These are phyloP conservation scores for Glycine latifolia DNA, from an alignment of 306 rosid genomes.

Conservation along the genomic window DNA sequence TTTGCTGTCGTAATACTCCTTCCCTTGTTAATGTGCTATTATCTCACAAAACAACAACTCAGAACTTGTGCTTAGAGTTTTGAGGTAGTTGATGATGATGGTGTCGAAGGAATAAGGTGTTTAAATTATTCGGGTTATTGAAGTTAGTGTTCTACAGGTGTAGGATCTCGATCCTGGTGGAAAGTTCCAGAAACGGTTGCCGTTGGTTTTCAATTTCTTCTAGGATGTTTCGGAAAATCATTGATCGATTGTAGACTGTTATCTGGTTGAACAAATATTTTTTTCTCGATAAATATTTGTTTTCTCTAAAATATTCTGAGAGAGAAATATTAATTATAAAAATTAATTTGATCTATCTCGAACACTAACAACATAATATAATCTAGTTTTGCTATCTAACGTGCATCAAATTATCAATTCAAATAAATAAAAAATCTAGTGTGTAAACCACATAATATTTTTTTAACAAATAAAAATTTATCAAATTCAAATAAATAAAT, in stretches of 20 bases:
- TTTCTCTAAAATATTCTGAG: too few relatives aligned
- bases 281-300: too few relatives aligned
- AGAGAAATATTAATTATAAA: too few relatives aligned
- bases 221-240: neutral
- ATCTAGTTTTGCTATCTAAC: too few relatives aligned
- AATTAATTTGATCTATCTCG: too few relatives aligned
- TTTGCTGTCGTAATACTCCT: constrained; percentile 26
- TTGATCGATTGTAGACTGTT: neutral
- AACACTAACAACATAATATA: too few relatives aligned
- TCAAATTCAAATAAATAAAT: too few relatives aligned
- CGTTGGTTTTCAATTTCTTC: neutral
- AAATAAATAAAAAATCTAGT: too few relatives aligned
- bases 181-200: constrained; percentile 56
- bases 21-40: neutral
- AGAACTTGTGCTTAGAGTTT: neutral
- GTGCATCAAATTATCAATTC: too few relatives aligned
- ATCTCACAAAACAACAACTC: neutral
- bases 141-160: neutral
- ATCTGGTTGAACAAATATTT: too few relatives aligned
- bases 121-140: neutral
- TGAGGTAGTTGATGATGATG: neutral
- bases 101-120: neutral
- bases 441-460: too few relatives aligned
- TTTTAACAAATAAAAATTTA: too few relatives aligned
- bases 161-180: constrained; percentile 31